Evolutionary conservation across 1,284 basidiomycete species (phyloP), one percentile per base, ranked within the genome.

Genomic region (Ceratobasidium theobromae): DNA sequence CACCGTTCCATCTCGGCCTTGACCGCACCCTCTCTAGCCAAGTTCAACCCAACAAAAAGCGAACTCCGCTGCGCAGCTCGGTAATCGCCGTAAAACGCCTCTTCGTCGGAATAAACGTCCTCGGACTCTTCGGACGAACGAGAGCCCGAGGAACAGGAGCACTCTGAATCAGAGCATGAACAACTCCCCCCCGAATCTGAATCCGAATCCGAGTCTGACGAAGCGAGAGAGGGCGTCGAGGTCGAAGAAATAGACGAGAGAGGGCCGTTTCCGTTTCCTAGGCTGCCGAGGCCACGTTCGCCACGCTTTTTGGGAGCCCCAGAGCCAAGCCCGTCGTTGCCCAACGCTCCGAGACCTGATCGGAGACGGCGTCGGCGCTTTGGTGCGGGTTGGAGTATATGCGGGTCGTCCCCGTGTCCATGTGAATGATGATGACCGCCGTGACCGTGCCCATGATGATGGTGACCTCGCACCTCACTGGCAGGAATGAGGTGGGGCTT

Each of bases 61-160:
- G 88, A 89, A 52, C 82, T 82, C 67, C 89, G 79, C 76, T 90
- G 88, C 82, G 85, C 87, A 52, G 88, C 77, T 46, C 89, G 78
- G 72, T 91, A 91, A 75, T 91, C 89, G 66, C 85, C 76, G 72
- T 91, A 91, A 85, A 89, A 89, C 64, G 71, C 66, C 16, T 72
- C 70, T 35, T 71, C 69, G 43, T 71, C 72, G 6, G 69, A 64
- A 35, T 68, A 71, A 3, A 69, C 69, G 53, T 71, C 69, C 9
- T 68, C 69, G 2, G 25, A 25, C 35, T 67, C 57, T 40, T 67
- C 64, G 14, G 38, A 25, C 9, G 35, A 21, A 6, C 14, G 4
- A 14, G 60, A 65, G 12, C 33, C 58, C 6, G 55, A 58, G 8
- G 43, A 48, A n/a, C 57, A 46, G n/a, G 57, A 60, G 23, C 43